Evolutionary conservation across 352 stramenopile genomes (phyloP), one percentile per base, ranked within the genome.

Genomic region (Phytopythium aichiense): DNA sequence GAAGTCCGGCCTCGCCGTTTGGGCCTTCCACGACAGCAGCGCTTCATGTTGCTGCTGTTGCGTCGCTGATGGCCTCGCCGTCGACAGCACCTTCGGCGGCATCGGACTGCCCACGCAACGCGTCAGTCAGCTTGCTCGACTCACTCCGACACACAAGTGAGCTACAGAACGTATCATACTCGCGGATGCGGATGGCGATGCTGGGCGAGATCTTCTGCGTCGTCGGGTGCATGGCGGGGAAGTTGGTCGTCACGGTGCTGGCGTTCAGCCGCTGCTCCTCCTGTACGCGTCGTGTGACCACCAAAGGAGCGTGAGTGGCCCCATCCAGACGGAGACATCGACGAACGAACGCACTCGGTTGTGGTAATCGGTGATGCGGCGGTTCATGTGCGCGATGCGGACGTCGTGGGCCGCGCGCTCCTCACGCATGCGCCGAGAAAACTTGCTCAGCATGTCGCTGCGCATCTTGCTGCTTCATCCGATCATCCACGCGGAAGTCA

Each of bases 361-460:
- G 67, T 91, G 80, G 63, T 92, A 91, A 18, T 93, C 80, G 16
- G 71, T 77, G 65, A 93, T 92, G n/a, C 84, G 80, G 13, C 82
- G 80, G 57, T 91, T 92, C 80, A 93, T 91, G 57, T 93, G 72
- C n/a, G 82, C 72, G 33, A 93, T 84, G 42, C 82, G 81, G 2
- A 72, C 60, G 50, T 82, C 79, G 53, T 93, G 84, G 15, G 76
- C 71, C 2, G 74, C 65, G 49, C 80, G 74, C 53, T 91, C 78
- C 42, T 68, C 65, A 15, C 84, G 77, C 74, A 81, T 87, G 37
- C 79, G 77, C 22, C 79, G 77, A 3, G 74, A 63, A 42, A 89
- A 77, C 20, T 72, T 89, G 30, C 77, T 89, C 30, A 88, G 57
- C 42, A 60, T 60, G 23, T 91, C 79, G 50, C 74, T 86, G 1